Base-by-base conservation (phyloP, 2,329 filamentous ascomycete genomes). In the Alternaria burnsii region DNA sequence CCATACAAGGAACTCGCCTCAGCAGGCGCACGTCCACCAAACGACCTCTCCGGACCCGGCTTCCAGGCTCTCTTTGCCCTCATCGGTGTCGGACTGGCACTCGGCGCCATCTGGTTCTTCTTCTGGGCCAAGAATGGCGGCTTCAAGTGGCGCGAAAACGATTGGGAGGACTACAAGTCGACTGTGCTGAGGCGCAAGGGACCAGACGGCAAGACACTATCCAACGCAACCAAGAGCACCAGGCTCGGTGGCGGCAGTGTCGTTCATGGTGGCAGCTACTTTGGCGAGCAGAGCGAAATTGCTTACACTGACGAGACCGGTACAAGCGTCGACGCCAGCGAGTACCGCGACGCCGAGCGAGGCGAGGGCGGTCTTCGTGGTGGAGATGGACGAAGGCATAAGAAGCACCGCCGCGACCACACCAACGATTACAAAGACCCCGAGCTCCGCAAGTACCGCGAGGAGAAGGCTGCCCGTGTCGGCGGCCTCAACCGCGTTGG, bases 111-210 rank as follows among this genome's bases (percentile, higher is more conserved):
- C 74, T 99, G 95, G 94, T 97, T 99, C 86, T 98, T 99, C 86
- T 97, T 79, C 70, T 96, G 92, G 91, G 94, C 94, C 58, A 94
- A 91, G 81, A 97, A 98, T 71, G 95, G 95, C 63, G 95, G 95
- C 14, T 97, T 98, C 82, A 83, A 91, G 65, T 98, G 93, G 85
- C 86, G 86, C 83, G 53, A 96, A 65, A 85, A 88, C 36, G 95
- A 99, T 80, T 99, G 95, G 94, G 94, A 98, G 6, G 95, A 99
- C 74, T 99, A 99, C 87, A 98, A 98, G 78, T 90, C 91, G 1
- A 97, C 94, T 0, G 95, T 99, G 2, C 81, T 99, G 46, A 87
- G 95, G 42, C 91, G 94, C 54, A 93, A 91, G 73, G 94, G 93
- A 0, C 93, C 94, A 5, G 94, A 97, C 79, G 94, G 94, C 41